Base-by-base conservation (phyloP, 2,329 filamentous ascomycete genomes). In the Cercospora berteroae region DNA sequence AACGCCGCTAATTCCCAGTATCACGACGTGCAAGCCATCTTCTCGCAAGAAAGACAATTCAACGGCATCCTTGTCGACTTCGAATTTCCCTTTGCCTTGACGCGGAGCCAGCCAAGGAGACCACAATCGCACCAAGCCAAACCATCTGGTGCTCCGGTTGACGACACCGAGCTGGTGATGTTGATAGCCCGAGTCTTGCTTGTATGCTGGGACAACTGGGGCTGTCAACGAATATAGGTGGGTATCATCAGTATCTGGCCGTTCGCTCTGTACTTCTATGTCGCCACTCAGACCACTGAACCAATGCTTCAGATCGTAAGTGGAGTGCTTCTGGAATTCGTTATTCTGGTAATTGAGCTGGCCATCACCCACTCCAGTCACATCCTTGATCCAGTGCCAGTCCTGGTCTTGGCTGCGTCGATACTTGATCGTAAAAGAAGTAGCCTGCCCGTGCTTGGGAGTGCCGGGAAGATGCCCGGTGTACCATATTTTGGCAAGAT, bases 21-120 rank as follows among this genome's bases (percentile, higher is more conserved):
- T 79, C 1, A 94, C 91, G 5, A 97, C 80, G 77, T 93, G 90
- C 23, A 88, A 84, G 0, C 94, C 94, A 71, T 90, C 83, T 0
- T 82, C 78, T 25, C 88, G 89, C 23, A 96, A 81, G 72, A 97
- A 97, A 0, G 92, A 91, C 67, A 89, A 88, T 18, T 96, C 77
- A 2, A 97, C 80, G 1, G 88, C 92, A 74, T 96, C 91, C 72
- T 93, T 91, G 68, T 93, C 90, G 4, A 94, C 82, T 4, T 81
- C 80, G 65, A 96, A 90, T 0, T 81, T 81, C 0, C 82, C 79
- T 69, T 86, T 88, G 12, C 94, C 94, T 77, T 97, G 94, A 44
- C 93, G 84, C n/a, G 94, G 94, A 7, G 90, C 92, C 10, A 97
- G 81, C 94, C 94, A 98, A 1, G 93, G 90, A 36, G 85, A 86